Evolutionary conservation across 768 basidiomycete species (phyloP), one percentile per base, ranked within the genome.

Genomic region (Tulasnella sp.): DNA sequence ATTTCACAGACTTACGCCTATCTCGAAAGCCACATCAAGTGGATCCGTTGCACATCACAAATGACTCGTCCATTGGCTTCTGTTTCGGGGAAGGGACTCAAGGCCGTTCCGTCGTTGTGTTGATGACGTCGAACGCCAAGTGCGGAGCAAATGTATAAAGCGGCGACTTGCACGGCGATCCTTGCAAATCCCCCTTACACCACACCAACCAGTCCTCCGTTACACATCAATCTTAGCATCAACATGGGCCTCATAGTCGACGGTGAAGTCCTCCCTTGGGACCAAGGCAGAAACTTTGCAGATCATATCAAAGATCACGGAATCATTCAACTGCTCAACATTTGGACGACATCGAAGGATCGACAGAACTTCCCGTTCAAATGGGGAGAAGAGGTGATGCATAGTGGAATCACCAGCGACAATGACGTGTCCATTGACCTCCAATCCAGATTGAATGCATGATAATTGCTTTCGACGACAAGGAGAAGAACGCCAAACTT

Each of bases 371-470:
- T 98, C 77, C 91, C 94, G 75, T 83, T 99, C 37, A 85, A 96
- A 12, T 99, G 96, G 96, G 96, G 96, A 17, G 96, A 99, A 77
- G 96, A 99, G 90, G 96, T 95, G 80, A 71, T 80, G 32, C 22
- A 41, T 52, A 32, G 41, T 66, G 29, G 22, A 26, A 44, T 16
- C 36, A 32, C 14, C 26, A 17, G 14, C 26, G 26, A 36, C 19
- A 8, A 12, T 70, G 17, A 76, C 72, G 7, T 16, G 17, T 37
- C 1, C n/a, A 22, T 77, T 62, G 29, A 68, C 65, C 19, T 34
- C 11, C 35, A 59, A 47, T 37, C 35, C 76, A 96, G 95, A 84
- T 99, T 76, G 96, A 99, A 79, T 98, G 98, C 79, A 92, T 98
- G 89, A 91, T 98, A 74, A 83, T 97, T 71, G 83, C 89, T 12